phyloP scores from a whole-genome alignment of 192 early-diverging fungal species.

The Coemansia sp. region DNA sequence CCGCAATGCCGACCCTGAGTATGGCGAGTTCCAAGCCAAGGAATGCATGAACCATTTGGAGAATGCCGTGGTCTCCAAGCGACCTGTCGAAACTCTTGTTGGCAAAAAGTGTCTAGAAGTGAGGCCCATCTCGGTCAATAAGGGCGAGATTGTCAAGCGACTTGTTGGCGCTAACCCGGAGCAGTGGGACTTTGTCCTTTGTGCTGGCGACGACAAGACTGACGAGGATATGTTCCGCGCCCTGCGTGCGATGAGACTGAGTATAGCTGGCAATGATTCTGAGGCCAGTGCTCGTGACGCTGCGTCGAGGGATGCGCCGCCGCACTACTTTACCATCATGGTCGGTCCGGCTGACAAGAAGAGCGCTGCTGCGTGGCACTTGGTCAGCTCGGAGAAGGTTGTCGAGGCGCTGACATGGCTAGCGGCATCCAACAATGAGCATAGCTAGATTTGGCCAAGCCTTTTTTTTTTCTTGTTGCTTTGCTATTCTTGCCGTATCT shows the following conservation, averaged over 20 bases:
- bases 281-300: background rate
- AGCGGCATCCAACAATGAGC: conserved; percentile 14
- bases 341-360: conserved; percentile 87
- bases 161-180: conserved; percentile 63
- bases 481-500: conserved; percentile 6
- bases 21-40: conserved; percentile 95
- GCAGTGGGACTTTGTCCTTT: conserved; percentile 86
- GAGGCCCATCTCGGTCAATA: conserved; percentile 90
- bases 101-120: conserved; percentile 98
- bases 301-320: conserved; percentile 19
- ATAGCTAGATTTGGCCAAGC: background rate
- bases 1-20: conserved; percentile 91
- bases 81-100: conserved; percentile 91
- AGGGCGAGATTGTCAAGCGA: conserved; percentile 96
- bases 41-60: conserved; percentile 97
- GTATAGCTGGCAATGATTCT: conserved; percentile 13
- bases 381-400: conserved; percentile 54
- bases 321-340: conserved; percentile 72
- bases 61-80: conserved; percentile 86
- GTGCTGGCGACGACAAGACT: conserved; percentile 96
- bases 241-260: conserved; percentile 49
- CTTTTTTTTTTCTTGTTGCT: background rate
- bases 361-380: conserved; percentile 85
- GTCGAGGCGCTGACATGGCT: conserved; percentile 32
- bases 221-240: conserved; percentile 98